Evolutionary conservation across 1,284 basidiomycete genomes (phyloP).

Genomic region (Ustilago loliicola): DNA sequence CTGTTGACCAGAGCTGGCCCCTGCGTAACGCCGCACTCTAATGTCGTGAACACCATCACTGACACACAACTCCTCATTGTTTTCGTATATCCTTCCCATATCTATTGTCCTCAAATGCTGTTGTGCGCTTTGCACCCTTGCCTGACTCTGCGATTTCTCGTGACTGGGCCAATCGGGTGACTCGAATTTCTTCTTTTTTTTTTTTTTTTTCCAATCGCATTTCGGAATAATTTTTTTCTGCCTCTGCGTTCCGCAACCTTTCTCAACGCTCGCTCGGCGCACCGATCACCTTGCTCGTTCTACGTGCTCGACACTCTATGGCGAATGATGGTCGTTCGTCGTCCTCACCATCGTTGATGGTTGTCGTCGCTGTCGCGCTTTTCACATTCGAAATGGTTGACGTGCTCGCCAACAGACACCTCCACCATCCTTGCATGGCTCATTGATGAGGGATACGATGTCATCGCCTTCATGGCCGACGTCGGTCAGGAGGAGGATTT

Average conservation of each 20-base stretch:
- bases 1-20: conserved; percentile 29
- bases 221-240: conserved; percentile 22
- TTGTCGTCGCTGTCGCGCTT: not conserved
- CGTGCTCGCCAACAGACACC: conserved; percentile 55
- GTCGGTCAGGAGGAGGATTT: conserved; percentile 99
- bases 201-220: conserved; percentile 18
- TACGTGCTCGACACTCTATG: not conserved
- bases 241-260: not conserved
- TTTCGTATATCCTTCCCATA: conserved; percentile 7
- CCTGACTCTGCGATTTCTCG: not conserved
- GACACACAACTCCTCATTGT: conserved; percentile 21
- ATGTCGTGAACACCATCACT: conserved; percentile 35
- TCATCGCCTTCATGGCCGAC: conserved; percentile 98
- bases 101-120: conserved; percentile 8
- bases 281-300: conserved; percentile 23
- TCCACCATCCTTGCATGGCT: conserved; percentile 70
- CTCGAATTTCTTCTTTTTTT: conserved; percentile 44
- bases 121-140: not conserved
- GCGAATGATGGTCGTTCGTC: not conserved
- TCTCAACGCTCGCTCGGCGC: conserved; percentile 8
- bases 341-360: conserved; percentile 6
- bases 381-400: not conserved
- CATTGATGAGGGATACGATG: conserved; percentile 97
- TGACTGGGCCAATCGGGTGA: conserved; percentile 30
- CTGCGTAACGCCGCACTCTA: conserved; percentile 18